Conservation (phyloP, 2,329 filamentous ascomycete species). For the Metarhizium guizhouense region DNA sequence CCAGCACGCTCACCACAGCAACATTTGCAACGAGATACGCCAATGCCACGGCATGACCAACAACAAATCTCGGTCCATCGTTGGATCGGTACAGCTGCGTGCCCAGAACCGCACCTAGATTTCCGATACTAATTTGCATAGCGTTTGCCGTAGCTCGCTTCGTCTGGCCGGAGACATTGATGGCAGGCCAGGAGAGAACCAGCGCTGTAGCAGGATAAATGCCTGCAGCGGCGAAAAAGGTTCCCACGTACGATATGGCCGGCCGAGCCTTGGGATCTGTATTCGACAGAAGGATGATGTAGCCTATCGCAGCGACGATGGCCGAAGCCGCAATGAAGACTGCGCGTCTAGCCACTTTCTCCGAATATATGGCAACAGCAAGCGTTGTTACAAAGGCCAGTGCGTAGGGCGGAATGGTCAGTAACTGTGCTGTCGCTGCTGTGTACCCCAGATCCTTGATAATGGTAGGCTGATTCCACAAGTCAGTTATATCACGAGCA, state of each 20-base stretch:
- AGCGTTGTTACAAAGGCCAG: constrained; percentile 53
- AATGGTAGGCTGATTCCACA: constrained; percentile 33
- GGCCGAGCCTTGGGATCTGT: constrained; percentile 35
- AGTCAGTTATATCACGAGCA: constrained; percentile 19
- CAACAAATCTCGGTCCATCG: constrained; percentile 52
- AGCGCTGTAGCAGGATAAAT: constrained; percentile 59
- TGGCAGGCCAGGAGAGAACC: constrained; percentile 60
- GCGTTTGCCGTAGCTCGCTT: constrained; percentile 61
- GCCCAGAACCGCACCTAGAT: constrained; percentile 57
- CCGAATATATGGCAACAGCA: constrained; percentile 48
- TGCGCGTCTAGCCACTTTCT: constrained; percentile 46
- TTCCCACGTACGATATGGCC: constrained; percentile 50
- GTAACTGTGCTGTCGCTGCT: constrained; percentile 43
- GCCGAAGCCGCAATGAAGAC: constrained; percentile 54
- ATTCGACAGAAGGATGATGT: constrained; percentile 49
- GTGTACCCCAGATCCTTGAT: constrained; percentile 45
- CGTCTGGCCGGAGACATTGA: constrained; percentile 62
- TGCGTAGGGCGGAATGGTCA: constrained; percentile 57
- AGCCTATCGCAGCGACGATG: constrained; percentile 50
- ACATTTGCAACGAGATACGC: constrained; percentile 54
- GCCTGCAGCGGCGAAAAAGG: constrained; percentile 54
- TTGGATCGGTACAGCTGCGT: constrained; percentile 58
- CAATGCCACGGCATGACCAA: constrained; percentile 59
- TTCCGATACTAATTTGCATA: constrained; percentile 65
- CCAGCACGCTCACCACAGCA: constrained; percentile 42